Base-by-base conservation (phyloP, 306 rosid species). In the Morella rubra region DNA sequence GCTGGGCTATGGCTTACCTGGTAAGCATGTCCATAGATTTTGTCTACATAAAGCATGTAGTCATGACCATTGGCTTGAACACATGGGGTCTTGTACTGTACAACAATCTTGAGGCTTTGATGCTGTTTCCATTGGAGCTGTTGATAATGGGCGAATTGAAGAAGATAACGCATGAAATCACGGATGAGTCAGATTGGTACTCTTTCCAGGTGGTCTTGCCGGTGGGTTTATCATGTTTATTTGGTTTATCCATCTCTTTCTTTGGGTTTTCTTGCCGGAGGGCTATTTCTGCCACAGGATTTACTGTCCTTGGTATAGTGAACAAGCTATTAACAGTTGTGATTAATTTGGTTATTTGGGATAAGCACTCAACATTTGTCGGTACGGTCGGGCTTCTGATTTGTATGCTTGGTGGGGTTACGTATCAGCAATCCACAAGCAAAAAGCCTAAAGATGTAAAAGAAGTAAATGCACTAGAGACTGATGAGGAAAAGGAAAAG, bases 291-390 rank as follows among this genome's bases (percentile, higher is more conserved):
- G 96, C 96, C 0, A 92, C 95, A 0, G 93, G 97, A 0, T 90
- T 92, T 77, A 92, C 97, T 20, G 97, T 92, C 73, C 97, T 92
- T n/a, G 97, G 97, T 11, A 90, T 92, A 76, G 96, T 92, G 71
- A 92, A 92, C 84, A 92, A 92, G 84, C 80, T 92, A 62, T 83
- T 92, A 72, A 92, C 97, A 0, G 93, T 92, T 44, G 93, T 88
- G 80, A 92, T 92, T 53, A 92, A 92, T 84, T 80, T 90, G 59
- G 80, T 92, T 4, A 56, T 92, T 62, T 92, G 96, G 97, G 97
- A 92, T 73, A 92, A 90, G 81, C 97, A 92, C 80, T 88, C 97
- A 0, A 90, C 97, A 1, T 80, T 88, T 85, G 86, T 92, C 59
- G 97, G 97, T 45, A 90, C 97, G 6, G 73, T 85, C 41, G 97